phyloP scores from a whole-genome alignment of 1,284 basidiomycete species.

The Quambalaria eucalypti region DNA sequence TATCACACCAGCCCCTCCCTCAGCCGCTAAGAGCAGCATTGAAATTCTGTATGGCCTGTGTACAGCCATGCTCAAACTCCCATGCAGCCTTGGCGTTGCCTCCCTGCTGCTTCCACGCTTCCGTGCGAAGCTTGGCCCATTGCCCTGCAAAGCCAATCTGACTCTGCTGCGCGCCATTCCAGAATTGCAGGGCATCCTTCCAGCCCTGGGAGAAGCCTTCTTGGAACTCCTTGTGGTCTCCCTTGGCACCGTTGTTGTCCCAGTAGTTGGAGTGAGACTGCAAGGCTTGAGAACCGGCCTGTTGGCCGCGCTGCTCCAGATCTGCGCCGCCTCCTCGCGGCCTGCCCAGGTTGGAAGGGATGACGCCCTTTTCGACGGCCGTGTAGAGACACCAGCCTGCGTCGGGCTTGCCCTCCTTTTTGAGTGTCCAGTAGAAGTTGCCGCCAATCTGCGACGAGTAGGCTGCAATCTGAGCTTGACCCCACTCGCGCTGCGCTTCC shows the following conservation, averaged over 20 bases:
- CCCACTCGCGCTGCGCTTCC: constrained; percentile 51
- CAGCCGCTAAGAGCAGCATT: constrained; percentile 26
- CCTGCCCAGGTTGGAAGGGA: constrained; percentile 49
- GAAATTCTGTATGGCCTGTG: constrained; percentile 4
- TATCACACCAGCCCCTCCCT: too few species aligned
- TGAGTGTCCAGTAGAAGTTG: constrained; percentile 82
- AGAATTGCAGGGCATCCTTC: constrained; percentile 6
- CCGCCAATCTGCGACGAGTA: constrained; percentile 64
- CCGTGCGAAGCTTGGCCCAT: constrained; percentile 1
- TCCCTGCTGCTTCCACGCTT: not conserved
- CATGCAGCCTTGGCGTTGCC: not conserved
- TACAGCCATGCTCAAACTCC: constrained; percentile 4
- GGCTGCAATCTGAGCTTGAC: constrained; percentile 59
- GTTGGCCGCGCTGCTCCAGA: not conserved
- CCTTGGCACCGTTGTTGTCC: constrained; percentile 2
- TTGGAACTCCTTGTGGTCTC: constrained; percentile 3
- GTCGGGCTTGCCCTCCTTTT: constrained; percentile 63
- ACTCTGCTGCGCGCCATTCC: not conserved
- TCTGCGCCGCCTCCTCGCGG: not conserved
- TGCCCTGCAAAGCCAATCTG: constrained; percentile 7
- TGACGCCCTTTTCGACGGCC: constrained; percentile 59
- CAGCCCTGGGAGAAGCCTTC: constrained; percentile 7
- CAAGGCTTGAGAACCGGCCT: constrained; percentile 6
- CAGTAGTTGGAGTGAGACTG: constrained; percentile 13
- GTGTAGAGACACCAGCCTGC: constrained; percentile 69